Evolutionary conservation across 1,139 yeast species (phyloP), one percentile per base, ranked within the genome.

Genomic region (Casaregolazyma suthepensis): DNA sequence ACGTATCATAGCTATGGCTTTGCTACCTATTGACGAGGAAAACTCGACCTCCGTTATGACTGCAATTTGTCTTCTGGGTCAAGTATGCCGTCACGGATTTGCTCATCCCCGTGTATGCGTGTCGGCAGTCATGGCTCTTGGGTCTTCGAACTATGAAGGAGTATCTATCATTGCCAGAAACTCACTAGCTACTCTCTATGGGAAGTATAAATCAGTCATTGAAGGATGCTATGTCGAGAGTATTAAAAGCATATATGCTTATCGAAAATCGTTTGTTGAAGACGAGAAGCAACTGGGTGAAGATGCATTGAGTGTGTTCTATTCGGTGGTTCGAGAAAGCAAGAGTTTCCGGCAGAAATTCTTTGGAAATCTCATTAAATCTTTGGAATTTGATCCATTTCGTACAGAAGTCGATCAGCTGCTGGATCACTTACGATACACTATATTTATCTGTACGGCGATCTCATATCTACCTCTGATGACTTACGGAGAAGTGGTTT

Each of bases 81-180:
- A 79, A 47, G 77, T 85, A 23, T 75, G 85, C 2, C 74, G 75
- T 35, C 74, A 81, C 51, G 96, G 96, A 0, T 83, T 80, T 66
- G 86, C 85, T 0, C 87, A 85, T 63, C 96, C 96, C 1, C 79
- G 85, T 54, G 50, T 31, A 5, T 81, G 90, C 59, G 78, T 84
- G 12, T 79, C 91, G 0, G 83, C 89, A 0, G 74, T 87, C 1
- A 77, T 88, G 54, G 93, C 93, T 0, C 70, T 89, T 45, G 82
- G 83, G 56, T 76, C 87, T 0, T 81, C 89, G 1, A 67, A 73
- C 0, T 69, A 72, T 26, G 64, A 64, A 1, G 66, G 68, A n/a
- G 72, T 85, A 26, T 71, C 76, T 40, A 66, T 66, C 1, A 68
- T 77, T 9, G 87, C 91, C 0, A 57, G 71, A 1, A 76, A 74